phyloP scores from a whole-genome alignment of 2,329 filamentous ascomycete genomes.

The Xylaria digitata region DNA sequence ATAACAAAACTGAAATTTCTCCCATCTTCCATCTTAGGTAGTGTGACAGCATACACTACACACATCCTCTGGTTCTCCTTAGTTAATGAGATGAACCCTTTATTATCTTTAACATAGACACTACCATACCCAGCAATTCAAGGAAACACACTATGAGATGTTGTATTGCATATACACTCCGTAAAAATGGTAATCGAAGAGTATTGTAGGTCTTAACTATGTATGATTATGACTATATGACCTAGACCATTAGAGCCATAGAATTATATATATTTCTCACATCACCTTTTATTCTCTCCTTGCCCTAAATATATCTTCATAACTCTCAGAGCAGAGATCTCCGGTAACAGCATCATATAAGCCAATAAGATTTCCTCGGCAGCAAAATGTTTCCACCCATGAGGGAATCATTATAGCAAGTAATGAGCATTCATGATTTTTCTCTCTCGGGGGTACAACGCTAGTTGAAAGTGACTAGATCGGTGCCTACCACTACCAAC shows the following conservation, averaged over 20 bases:
- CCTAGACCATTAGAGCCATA: neutral
- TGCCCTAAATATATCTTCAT: neutral
- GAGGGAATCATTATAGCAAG: neutral
- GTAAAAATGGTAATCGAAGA: neutral
- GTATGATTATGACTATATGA: neutral
- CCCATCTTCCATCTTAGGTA: neutral
- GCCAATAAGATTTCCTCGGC: neutral
- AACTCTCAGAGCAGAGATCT: slow-evolving; percentile 1
- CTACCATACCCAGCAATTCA: neutral
- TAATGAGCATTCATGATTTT: neutral
- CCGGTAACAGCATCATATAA: slow-evolving; percentile 9
- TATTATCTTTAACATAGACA: neutral
- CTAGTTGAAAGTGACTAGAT: neutral
- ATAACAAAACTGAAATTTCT: slow-evolving; percentile 24
- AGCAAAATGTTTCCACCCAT: neutral
- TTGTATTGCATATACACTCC: neutral
- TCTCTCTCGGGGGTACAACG: neutral
- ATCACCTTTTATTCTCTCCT: neutral
- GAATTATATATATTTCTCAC: neutral
- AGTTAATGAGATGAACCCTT: neutral
- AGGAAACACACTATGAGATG: neutral
- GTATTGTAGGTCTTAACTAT: neutral
- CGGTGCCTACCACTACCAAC: neutral
- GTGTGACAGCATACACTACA: neutral
- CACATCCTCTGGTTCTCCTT: neutral